Conservation (phyloP, 2,329 filamentous ascomycete species). For the Phaeosphaeria sp. region DNA sequence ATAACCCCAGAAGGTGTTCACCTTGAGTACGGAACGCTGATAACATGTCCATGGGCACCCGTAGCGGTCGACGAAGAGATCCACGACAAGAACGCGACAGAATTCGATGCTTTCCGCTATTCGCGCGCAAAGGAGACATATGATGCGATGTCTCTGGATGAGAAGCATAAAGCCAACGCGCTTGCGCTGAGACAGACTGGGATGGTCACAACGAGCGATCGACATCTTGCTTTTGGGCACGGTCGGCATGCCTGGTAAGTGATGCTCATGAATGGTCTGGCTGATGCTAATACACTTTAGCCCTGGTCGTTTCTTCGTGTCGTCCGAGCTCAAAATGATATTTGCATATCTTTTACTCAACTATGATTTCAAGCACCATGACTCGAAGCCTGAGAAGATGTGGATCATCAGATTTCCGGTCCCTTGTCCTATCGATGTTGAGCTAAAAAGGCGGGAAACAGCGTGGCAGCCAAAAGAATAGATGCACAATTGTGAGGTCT, state of each 20-base stretch:
- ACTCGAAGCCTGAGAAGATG: conserved; percentile 27
- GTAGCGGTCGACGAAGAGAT: conserved; percentile 25
- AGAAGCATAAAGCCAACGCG: conserved; percentile 23
- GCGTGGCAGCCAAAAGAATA: conserved; percentile 42
- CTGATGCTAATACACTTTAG: conserved; percentile 11
- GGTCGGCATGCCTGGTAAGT: conserved; percentile 57
- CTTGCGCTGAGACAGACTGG: conserved; percentile 51
- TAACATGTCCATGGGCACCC: conserved; percentile 26
- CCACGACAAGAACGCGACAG: conserved; percentile 15
- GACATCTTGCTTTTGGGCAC: conserved; percentile 63
- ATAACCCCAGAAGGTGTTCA: conserved; percentile 72
- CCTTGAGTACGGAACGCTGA: conserved; percentile 20
- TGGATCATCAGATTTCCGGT: conserved; percentile 22
- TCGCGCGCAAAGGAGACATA: conserved; percentile 29
- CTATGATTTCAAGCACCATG: conserved; percentile 44
- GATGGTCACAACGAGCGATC: conserved; percentile 62
- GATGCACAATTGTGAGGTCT: no score
- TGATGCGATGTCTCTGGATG: conserved; percentile 21
- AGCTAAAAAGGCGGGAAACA: conserved; percentile 14
- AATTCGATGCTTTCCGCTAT: conserved; percentile 35
- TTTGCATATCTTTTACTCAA: conserved; percentile 46
- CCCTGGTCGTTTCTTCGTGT: conserved; percentile 49
- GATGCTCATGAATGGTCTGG: conserved; percentile 19
- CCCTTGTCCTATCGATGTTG: conserved; percentile 12
- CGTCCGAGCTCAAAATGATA: conserved; percentile 48